phyloP scores from a whole-genome alignment of 129 eudicot genomes.

The Solidago caesia region DNA sequence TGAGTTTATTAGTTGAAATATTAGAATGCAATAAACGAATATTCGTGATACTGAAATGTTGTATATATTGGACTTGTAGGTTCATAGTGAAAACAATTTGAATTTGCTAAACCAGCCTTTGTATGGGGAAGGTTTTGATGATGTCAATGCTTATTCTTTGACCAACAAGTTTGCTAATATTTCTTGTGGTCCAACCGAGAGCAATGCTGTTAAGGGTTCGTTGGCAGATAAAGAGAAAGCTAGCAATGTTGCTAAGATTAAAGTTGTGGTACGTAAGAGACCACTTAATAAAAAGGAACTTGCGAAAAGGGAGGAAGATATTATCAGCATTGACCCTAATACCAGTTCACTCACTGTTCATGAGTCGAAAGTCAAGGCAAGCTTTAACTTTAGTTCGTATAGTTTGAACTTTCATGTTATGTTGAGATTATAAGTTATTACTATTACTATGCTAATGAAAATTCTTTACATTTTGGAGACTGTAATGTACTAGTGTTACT shows the following conservation, averaged over 20 bases:
- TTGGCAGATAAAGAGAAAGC: constrained; percentile 68
- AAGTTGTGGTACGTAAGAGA: constrained; percentile 92
- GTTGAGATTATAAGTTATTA: background rate
- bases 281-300: constrained; percentile 74
- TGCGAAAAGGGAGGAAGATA: constrained; percentile 59
- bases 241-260: constrained; percentile 83
- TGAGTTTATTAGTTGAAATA: background rate
- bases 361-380: constrained; percentile 67
- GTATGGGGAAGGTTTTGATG: constrained; percentile 51
- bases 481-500: background rate
- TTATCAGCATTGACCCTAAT: constrained; percentile 45
- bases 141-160: constrained; percentile 42
- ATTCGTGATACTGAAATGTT: background rate
- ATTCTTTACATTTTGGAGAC: background rate
- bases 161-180: constrained; percentile 52
- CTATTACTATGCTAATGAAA: background rate
- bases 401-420: background rate
- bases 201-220: constrained; percentile 45
- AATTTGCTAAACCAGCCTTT: constrained; percentile 48
- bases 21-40: background rate
- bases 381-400: background rate
- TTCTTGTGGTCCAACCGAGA: constrained; percentile 56
- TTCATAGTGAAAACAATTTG: constrained; percentile 42
- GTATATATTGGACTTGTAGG: constrained; percentile 42
- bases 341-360: constrained; percentile 53